These are phyloP conservation scores for Golovinomyces cichoracearum DNA, from an alignment of 2,329 filamentous ascomycete species.

Conservation along the genomic window DNA sequence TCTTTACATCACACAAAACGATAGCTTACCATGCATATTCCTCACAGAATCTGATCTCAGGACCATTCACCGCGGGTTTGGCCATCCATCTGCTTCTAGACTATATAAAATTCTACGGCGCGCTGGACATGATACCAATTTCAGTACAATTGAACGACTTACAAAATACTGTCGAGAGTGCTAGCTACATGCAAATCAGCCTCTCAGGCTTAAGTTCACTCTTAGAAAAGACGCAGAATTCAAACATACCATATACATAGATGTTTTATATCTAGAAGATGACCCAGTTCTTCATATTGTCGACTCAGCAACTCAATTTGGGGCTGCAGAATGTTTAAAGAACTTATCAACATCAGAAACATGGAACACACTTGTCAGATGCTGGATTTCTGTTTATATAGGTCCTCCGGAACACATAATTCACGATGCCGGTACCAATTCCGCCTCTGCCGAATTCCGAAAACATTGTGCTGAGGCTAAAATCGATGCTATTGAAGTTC, in stretches of 20 bases:
- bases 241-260: conserved; percentile 1
- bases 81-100: background rate
- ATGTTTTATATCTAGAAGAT: conserved; percentile 2
- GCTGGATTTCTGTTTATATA: conserved; percentile 2
- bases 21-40: background rate
- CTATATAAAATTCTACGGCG: background rate
- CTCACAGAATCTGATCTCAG: background rate
- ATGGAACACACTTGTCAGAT: conserved; percentile 1
- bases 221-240: background rate
- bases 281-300: conserved; percentile 1
- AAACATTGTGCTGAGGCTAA: background rate
- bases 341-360: background rate
- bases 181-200: background rate
- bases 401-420: conserved; percentile 1
- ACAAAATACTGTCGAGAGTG: background rate
- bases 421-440: conserved; percentile 3
- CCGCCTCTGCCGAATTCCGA: conserved; percentile 2
- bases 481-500: background rate
- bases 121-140: background rate
- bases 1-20: background rate
- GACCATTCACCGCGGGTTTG: background rate
- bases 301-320: background rate
- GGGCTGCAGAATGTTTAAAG: background rate
- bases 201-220: background rate
- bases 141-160: background rate